phyloP scores from a whole-genome alignment of 768 basidiomycete species.

The Suillus variegatus region DNA sequence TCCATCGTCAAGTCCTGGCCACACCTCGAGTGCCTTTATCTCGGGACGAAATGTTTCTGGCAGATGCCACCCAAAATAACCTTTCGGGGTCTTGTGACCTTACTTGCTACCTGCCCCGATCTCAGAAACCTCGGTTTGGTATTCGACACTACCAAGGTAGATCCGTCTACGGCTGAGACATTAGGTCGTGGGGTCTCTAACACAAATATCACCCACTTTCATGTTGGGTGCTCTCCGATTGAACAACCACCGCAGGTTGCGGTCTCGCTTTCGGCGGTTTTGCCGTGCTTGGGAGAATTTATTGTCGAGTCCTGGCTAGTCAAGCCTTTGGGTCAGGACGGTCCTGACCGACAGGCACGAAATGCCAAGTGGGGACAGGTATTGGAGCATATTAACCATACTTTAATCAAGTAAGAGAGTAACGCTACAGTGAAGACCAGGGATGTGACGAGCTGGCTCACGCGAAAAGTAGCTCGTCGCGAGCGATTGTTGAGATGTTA shows the following conservation, averaged over 20 bases:
- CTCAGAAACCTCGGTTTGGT: background rate
- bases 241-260: background rate
- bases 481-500: background rate
- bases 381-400: background rate
- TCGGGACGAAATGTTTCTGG: background rate
- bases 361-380: background rate
- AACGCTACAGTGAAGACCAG: background rate
- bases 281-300: background rate
- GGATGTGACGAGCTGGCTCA: background rate
- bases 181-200: background rate
- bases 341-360: background rate
- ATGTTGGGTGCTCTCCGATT: background rate
- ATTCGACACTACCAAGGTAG: background rate
- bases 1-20: conserved; percentile 1
- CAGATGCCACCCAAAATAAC: background rate
- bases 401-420: background rate
- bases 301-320: background rate
- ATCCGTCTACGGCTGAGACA: background rate
- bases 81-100: background rate
- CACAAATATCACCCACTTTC: background rate
- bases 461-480: background rate
- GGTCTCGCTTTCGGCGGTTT: background rate
- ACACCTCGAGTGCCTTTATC: background rate
- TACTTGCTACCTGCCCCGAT: background rate
- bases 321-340: background rate